Evolutionary conservation across 495 filamentous ascomycete species (phyloP).

Genomic region (Durotheca rogersii): DNA sequence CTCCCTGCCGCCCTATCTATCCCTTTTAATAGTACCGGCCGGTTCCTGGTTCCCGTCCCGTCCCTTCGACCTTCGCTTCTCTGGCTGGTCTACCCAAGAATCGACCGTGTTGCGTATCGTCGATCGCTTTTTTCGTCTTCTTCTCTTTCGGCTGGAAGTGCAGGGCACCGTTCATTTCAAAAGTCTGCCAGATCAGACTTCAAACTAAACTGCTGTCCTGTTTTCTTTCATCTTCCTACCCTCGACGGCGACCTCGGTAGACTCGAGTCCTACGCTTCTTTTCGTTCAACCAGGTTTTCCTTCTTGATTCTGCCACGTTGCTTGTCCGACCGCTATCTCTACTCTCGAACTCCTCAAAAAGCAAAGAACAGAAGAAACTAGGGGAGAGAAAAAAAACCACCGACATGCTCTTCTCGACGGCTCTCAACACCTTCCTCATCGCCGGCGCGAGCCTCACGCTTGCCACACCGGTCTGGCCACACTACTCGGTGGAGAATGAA

Average conservation of each 20-base stretch:
- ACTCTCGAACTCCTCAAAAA: no score
- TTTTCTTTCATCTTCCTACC: not conserved
- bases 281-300: not conserved
- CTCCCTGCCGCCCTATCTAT: conserved; percentile 18
- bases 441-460: conserved; percentile 17
- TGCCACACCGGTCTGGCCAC: conserved; percentile 30
- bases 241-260: no score
- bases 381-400: not conserved
- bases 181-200: conserved; percentile 25
- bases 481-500: conserved; percentile 28
- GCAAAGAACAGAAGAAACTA: no score
- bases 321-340: no score
- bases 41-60: conserved; percentile 1
- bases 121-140: conserved; percentile 8
- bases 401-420: conserved; percentile 23
- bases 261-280: not conserved
- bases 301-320: no score
- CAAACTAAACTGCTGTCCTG: conserved; percentile 31
- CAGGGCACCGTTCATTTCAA: conserved; percentile 25
- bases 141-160: conserved; percentile 17
- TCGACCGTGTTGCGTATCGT: conserved; percentile 3
- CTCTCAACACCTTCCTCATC: conserved; percentile 22
- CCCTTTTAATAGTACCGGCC: conserved; percentile 2
- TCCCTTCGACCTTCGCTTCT: conserved; percentile 3
- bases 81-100: not conserved